These are phyloP conservation scores for Chytriomyces sp. DNA, from an alignment of 192 early-diverging fungal genomes.

Conservation along the genomic window DNA sequence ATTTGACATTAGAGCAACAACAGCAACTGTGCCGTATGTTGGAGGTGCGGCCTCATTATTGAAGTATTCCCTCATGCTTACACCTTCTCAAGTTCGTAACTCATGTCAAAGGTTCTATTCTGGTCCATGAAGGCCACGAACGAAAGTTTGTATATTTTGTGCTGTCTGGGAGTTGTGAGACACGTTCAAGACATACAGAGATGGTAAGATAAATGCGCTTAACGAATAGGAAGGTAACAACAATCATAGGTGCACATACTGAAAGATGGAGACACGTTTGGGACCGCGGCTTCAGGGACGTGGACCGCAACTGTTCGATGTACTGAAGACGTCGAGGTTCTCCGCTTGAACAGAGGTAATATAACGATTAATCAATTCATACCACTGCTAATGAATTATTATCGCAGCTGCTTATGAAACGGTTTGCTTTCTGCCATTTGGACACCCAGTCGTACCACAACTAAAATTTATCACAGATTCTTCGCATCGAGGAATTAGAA, in stretches of 20 bases:
- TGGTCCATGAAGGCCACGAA: slow-evolving; percentile 12
- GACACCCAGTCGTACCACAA: neutral
- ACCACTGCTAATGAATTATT: neutral
- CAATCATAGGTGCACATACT: neutral
- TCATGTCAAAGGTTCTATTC: neutral
- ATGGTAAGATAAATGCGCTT: neutral
- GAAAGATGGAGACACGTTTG: slow-evolving; percentile 13
- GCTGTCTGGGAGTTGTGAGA: slow-evolving; percentile 13
- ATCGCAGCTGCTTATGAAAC: neutral
- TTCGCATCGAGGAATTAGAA: neutral
- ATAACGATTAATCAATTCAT: too few relatives aligned
- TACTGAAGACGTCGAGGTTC: slow-evolving; percentile 1
- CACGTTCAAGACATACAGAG: neutral
- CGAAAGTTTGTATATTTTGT: slow-evolving; percentile 3
- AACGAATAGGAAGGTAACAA: neutral
- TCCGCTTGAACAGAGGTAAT: neutral
- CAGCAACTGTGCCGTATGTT: neutral
- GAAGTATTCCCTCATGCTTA: neutral
- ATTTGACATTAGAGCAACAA: neutral
- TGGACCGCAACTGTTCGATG: slow-evolving; percentile 10
- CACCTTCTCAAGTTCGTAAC: neutral
- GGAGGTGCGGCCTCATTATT: neutral
- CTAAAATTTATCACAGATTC: neutral
- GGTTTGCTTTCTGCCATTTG: neutral
- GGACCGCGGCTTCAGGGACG: neutral